Percentiles rank a stretch among this genome's conserved stretches.
These are phyloP conservation scores for Schizophyllum amplum DNA, from an alignment of 1,284 basidiomycete species.

Conservation along the genomic window DNA sequence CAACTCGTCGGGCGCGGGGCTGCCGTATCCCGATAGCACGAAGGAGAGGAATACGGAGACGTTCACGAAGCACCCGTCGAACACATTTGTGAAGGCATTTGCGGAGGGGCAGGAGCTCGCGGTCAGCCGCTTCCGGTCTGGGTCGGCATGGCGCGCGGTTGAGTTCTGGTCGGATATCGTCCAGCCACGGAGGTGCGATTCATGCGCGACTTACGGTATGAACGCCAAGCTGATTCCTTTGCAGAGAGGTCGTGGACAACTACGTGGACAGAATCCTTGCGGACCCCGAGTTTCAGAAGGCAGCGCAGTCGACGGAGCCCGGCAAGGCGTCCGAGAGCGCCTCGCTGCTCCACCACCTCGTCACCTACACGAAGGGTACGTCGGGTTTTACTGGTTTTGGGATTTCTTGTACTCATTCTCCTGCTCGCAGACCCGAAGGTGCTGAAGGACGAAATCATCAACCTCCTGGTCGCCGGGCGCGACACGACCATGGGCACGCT, in stretches of 20 bases:
- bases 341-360: slow-evolving; percentile 31
- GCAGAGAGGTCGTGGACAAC: slow-evolving; percentile 31
- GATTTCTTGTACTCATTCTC: neutral
- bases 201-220: slow-evolving; percentile 6
- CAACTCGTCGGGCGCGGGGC: slow-evolving; percentile 27
- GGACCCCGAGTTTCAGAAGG: slow-evolving; percentile 11
- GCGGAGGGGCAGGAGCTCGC: slow-evolving; percentile 7
- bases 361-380: slow-evolving; percentile 21
- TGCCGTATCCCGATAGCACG: slow-evolving; percentile 36
- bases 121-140: slow-evolving; percentile 10
- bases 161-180: slow-evolving; percentile 21
- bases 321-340: slow-evolving; percentile 16
- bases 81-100: slow-evolving; percentile 9
- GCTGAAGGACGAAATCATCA: slow-evolving; percentile 16
- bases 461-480: slow-evolving; percentile 23
- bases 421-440: neutral
- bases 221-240: no score
- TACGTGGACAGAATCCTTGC: slow-evolving; percentile 23
- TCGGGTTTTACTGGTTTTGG: slow-evolving; percentile 19
- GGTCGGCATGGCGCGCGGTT: slow-evolving; percentile 20
- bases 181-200: slow-evolving; percentile 16
- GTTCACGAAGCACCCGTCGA: slow-evolving; percentile 9
- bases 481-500: slow-evolving; percentile 19
- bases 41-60: slow-evolving; percentile 10
- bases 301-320: slow-evolving; percentile 16